Evolutionary conservation across 208 protist genomes (phyloP).

Genomic region (Acanthamoeba sp.): DNA sequence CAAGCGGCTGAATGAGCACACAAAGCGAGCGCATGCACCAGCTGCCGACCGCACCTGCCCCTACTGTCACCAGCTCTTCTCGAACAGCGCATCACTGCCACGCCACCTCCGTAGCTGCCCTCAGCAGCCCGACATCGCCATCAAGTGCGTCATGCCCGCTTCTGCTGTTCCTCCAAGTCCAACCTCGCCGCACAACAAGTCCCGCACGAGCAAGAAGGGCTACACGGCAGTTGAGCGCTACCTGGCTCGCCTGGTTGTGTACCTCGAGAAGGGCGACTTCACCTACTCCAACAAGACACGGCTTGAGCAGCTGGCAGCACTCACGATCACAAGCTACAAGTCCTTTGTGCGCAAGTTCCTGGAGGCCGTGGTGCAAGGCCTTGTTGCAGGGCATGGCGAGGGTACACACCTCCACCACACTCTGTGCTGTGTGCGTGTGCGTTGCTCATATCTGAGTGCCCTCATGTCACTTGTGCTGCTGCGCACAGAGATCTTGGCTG

Average conservation of each 20-base stretch:
- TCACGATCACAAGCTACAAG: conserved; percentile 26
- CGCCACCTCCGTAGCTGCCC: background rate
- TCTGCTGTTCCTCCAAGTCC: background rate
- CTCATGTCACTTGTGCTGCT: no score
- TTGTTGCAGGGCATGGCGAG: conserved; percentile 13
- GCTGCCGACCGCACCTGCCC: background rate
- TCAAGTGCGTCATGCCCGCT: background rate
- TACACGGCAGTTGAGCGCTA: background rate
- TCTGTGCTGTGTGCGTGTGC: no score
- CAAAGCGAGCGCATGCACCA: background rate
- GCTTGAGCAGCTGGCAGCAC: background rate
- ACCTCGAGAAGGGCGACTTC: background rate
- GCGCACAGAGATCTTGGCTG: background rate
- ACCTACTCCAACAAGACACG: background rate
- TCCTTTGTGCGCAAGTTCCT: conserved; percentile 32
- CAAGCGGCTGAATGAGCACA: conserved; percentile 36
- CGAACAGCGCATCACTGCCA: background rate
- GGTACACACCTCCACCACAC: background rate
- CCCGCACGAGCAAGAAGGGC: background rate
- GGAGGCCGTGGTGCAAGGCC: conserved; percentile 19
- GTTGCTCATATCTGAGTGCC: no score
- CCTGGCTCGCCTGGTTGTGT: background rate
- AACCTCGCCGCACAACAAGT: background rate
- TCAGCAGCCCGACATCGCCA: background rate
- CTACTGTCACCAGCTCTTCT: background rate